Conservation (phyloP, 2,329 filamentous ascomycete genomes). For the Pseudogymnoascus sp. region DNA sequence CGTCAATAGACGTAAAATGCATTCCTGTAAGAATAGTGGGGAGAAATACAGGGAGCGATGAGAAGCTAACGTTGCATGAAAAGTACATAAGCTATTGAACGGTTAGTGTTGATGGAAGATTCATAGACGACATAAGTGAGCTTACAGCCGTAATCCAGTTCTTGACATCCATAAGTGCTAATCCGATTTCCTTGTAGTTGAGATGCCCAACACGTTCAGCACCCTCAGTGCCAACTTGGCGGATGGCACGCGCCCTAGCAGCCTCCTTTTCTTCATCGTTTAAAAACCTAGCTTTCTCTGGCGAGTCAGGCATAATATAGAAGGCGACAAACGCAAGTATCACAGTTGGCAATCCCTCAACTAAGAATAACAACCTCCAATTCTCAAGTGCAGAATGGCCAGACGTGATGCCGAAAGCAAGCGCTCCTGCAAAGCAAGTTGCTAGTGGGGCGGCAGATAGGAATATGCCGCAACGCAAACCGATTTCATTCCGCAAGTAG, state of each 20-base stretch:
- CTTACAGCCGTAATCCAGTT: constrained; percentile 39
- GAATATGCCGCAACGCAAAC: constrained; percentile 25
- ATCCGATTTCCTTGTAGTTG: constrained; percentile 38
- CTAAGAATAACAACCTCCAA: constrained; percentile 29
- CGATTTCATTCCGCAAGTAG: constrained; percentile 29
- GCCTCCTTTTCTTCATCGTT: constrained; percentile 31
- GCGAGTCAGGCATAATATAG: constrained; percentile 28
- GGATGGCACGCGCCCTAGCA: constrained; percentile 44
- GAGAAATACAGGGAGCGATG: constrained; percentile 34
- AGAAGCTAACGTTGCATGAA: constrained; percentile 33
- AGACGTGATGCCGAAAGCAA: constrained; percentile 30
- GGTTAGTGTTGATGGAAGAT: constrained; percentile 27
- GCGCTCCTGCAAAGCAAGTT: constrained; percentile 28
- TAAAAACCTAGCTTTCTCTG: constrained; percentile 25
- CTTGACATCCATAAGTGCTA: constrained; percentile 39
- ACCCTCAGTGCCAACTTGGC: constrained; percentile 38
- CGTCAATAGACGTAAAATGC: constrained; percentile 32
- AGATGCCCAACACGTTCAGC: constrained; percentile 34
- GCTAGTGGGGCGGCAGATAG: constrained; percentile 27
- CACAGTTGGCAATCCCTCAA: constrained; percentile 27
- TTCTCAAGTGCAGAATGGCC: constrained; percentile 21
- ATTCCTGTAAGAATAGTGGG: constrained; percentile 35
- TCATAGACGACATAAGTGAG: constrained; percentile 10
- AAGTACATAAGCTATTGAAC: constrained; percentile 33
- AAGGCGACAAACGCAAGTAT: constrained; percentile 25